Conservation (phyloP, 176 grass and related monocot species). For the Oryza meridionalis region DNA sequence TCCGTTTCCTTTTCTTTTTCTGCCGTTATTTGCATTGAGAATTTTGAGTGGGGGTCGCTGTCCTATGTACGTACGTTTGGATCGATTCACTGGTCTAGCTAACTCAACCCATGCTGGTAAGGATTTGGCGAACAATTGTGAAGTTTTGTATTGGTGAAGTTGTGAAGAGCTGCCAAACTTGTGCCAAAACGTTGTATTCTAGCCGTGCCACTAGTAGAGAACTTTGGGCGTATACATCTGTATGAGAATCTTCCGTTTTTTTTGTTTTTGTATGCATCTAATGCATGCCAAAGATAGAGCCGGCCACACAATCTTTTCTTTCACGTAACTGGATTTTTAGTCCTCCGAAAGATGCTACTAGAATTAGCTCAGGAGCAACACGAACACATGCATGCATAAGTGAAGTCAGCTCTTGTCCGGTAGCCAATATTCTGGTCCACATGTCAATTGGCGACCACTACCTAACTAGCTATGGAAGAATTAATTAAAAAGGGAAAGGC, state of each 20-base stretch:
- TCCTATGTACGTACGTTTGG: background rate
- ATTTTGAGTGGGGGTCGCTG: background rate
- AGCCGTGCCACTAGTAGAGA: background rate
- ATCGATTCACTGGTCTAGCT: constrained; percentile 9
- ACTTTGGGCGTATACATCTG: constrained; percentile 16
- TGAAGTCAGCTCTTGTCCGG: background rate
- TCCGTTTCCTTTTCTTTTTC: background rate
- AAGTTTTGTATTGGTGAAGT: background rate
- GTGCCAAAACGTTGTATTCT: background rate
- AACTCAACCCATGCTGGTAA: constrained; percentile 11
- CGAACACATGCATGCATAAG: background rate
- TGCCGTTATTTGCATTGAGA: background rate
- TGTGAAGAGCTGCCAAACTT: constrained; percentile 4
- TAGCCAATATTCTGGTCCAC: background rate
- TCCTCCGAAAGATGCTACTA: background rate
- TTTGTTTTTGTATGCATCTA: background rate
- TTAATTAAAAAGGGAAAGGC: background rate
- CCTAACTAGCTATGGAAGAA: constrained; percentile 15
- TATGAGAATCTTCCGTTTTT: constrained; percentile 18
- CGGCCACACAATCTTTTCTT: background rate
- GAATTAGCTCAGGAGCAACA: background rate
- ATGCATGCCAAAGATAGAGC: constrained; percentile 2
- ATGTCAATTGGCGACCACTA: background rate
- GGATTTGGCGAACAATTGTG: background rate
- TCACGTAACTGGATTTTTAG: background rate